Percentiles rank a stretch among this genome's conserved stretches.
phyloP scores from a whole-genome alignment of 2,329 filamentous ascomycete genomes.

The Monosporascus sp. region DNA sequence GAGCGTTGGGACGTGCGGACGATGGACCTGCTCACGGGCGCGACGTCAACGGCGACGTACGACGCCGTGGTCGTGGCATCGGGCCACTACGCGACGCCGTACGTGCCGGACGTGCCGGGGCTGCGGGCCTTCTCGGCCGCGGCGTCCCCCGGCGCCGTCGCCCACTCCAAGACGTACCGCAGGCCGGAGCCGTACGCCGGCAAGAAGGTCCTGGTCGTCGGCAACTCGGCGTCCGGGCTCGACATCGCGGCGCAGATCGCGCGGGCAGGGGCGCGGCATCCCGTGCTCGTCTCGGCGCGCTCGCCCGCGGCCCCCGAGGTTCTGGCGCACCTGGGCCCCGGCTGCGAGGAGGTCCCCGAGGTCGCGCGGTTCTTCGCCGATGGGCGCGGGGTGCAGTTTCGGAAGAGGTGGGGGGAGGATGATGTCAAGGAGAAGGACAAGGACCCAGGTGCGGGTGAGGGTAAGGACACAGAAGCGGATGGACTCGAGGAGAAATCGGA shows the following conservation, averaged over 20 bases:
- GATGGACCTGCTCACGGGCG: slow-evolving; percentile 40
- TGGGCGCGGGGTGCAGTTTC: slow-evolving; percentile 57
- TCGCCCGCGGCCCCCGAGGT: slow-evolving; percentile 41
- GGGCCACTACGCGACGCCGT: slow-evolving; percentile 68
- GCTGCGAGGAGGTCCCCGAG: slow-evolving; percentile 47
- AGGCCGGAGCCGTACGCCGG: slow-evolving; percentile 53
- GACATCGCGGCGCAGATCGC: slow-evolving; percentile 76
- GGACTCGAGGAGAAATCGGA: no score
- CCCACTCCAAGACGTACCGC: slow-evolving; percentile 78
- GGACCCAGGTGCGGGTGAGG: not conserved
- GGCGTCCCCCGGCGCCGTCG: slow-evolving; percentile 54
- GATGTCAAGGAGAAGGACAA: not conserved
- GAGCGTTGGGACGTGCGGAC: slow-evolving; percentile 55
- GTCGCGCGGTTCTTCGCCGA: slow-evolving; percentile 53
- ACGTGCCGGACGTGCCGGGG: slow-evolving; percentile 57
- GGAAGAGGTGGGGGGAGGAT: not conserved
- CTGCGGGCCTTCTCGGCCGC: slow-evolving; percentile 53
- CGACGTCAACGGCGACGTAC: slow-evolving; percentile 44
- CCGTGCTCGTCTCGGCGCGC: slow-evolving; percentile 60
- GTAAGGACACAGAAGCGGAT: not conserved
- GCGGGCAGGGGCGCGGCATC: slow-evolving; percentile 48
- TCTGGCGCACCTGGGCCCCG: slow-evolving; percentile 33
- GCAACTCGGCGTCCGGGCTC: slow-evolving; percentile 76
- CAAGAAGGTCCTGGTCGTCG: slow-evolving; percentile 77
- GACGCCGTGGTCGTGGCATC: slow-evolving; percentile 73